Conservation (phyloP, 2,329 filamentous ascomycete genomes). For the Sphaerulina vaccinii region DNA sequence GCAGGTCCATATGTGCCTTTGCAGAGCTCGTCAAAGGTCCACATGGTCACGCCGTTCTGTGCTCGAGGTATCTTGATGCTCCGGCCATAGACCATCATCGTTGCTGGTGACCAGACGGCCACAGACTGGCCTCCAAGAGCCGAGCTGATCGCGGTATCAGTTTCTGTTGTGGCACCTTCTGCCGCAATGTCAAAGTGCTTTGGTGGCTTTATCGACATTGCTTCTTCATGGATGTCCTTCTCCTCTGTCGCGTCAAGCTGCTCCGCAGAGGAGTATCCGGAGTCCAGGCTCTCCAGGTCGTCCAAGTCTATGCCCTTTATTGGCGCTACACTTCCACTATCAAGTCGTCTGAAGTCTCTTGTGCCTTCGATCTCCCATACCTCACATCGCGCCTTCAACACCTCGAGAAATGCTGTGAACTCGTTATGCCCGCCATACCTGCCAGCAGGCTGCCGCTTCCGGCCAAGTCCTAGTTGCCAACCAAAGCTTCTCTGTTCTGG, state of each 20-base stretch:
- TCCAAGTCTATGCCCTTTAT: slow-evolving; percentile 20
- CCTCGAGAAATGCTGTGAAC: slow-evolving; percentile 72
- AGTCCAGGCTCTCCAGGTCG: slow-evolving; percentile 12
- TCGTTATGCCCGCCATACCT: slow-evolving; percentile 65
- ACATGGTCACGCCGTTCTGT: slow-evolving; percentile 58
- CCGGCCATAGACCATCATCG: slow-evolving; percentile 62
- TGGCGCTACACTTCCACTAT: slow-evolving; percentile 41
- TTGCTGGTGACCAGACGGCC: slow-evolving; percentile 45
- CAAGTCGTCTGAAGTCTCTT: slow-evolving; percentile 65
- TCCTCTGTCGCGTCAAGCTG: background rate
- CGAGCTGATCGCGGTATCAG: slow-evolving; percentile 22
- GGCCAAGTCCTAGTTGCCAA: slow-evolving; percentile 39
- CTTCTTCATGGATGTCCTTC: background rate
- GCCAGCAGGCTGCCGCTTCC: slow-evolving; percentile 42
- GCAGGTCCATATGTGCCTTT: slow-evolving; percentile 67
- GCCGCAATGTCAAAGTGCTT: slow-evolving; percentile 20
- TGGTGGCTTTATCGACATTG: slow-evolving; percentile 16
- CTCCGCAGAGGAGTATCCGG: slow-evolving; percentile 22
- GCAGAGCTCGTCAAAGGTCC: slow-evolving; percentile 69
- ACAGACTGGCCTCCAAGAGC: slow-evolving; percentile 14
- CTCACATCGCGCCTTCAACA: slow-evolving; percentile 74
- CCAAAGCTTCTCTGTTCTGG: slow-evolving; percentile 49
- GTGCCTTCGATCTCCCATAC: slow-evolving; percentile 80
- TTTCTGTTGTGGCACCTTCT: slow-evolving; percentile 14
- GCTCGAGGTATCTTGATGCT: slow-evolving; percentile 59